A percentile compares a stretch with the other conserved stretches of the same genome.
phyloP scores from a whole-genome alignment of 495 filamentous ascomycete genomes.

The Viridothelium virens region DNA sequence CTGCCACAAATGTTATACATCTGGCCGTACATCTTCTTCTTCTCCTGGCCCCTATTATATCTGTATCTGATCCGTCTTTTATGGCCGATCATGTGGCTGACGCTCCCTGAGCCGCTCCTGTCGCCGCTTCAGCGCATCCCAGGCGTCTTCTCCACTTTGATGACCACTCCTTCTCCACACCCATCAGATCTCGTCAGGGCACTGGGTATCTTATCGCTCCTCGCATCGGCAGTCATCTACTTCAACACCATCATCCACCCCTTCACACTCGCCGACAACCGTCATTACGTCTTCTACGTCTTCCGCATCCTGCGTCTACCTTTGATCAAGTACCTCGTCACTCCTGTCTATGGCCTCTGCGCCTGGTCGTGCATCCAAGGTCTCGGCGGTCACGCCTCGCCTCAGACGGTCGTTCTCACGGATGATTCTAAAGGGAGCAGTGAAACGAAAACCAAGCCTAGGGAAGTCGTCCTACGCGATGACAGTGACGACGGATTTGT shows the following conservation, averaged over 20 bases:
- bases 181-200: conserved; percentile 20
- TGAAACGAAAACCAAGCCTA: conserved; percentile 29
- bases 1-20: conserved; percentile 91
- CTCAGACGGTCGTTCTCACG: not conserved
- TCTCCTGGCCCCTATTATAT: conserved; percentile 71
- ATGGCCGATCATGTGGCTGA: not conserved
- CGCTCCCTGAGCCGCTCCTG: not conserved
- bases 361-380: conserved; percentile 54
- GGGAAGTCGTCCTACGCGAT: conserved; percentile 15
- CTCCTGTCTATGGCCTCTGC: conserved; percentile 53
- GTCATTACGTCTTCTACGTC: conserved; percentile 94
- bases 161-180: conserved; percentile 33
- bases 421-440: not conserved
- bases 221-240: conserved; percentile 53
- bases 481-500: conserved; percentile 7
- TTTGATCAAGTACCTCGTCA: conserved; percentile 57
- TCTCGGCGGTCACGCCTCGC: conserved; percentile 33
- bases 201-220: conserved; percentile 34
- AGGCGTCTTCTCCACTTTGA: conserved; percentile 26
- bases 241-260: conserved; percentile 93
- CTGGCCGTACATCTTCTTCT: conserved; percentile 81
- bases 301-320: conserved; percentile 74
- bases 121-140: conserved; percentile 9
- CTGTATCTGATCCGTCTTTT: conserved; percentile 37
- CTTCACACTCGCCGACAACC: conserved; percentile 91